Base-by-base conservation (phyloP, 1,284 basidiomycete species). In the Uromyces viciae-fabae region DNA sequence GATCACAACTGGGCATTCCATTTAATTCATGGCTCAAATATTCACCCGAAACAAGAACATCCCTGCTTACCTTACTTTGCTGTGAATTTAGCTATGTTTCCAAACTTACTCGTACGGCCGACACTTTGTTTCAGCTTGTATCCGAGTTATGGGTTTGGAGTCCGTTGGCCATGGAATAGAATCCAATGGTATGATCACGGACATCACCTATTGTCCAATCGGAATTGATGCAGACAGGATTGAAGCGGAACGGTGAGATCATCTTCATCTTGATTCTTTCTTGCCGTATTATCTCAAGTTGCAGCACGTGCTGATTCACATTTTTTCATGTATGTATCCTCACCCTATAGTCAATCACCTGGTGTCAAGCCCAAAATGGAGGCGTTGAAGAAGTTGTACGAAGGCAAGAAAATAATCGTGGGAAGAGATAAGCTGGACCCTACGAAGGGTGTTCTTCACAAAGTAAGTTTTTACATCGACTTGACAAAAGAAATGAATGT, bases 401-500 rank as follows among this genome's bases (percentile, higher is more conserved):
- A 93, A 84, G 94, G 93, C 84, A 98, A 98, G 89, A 98, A 98
- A 90, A 98, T 99, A 85, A 95, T 99, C 82, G 93, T 99, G 40
- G 96, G 95, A 17, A 90, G 97, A n/a, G 96, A 99, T 87, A 99
- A 99, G 88, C 90, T 99, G 56, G 97, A 99, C 85, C 94, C 95
- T 19, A 95, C 98, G 83, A 98, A 98, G 88, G 96, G 96, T 78
- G 94, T 99, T 36, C 88, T 98, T 83, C 96, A 98, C 88, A 99
- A 99, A 90, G 91, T 91, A 72, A 38, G 84, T 15, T 71, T 14
- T 25, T 28, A 36, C 60, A 17, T 19, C 3, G 25, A 19, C 46
- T 19, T 64, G 14, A 38, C 75, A 31, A 8, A 3, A 22, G 62
- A 62, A 62, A 62, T 33, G 1, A 62, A 62, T 3, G 17, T 28